A percentile compares a stretch with the other conserved stretches of the same genome.
phyloP scores from a whole-genome alignment of 2,329 filamentous ascomycete genomes.

The Fusarium tjaetaba region DNA sequence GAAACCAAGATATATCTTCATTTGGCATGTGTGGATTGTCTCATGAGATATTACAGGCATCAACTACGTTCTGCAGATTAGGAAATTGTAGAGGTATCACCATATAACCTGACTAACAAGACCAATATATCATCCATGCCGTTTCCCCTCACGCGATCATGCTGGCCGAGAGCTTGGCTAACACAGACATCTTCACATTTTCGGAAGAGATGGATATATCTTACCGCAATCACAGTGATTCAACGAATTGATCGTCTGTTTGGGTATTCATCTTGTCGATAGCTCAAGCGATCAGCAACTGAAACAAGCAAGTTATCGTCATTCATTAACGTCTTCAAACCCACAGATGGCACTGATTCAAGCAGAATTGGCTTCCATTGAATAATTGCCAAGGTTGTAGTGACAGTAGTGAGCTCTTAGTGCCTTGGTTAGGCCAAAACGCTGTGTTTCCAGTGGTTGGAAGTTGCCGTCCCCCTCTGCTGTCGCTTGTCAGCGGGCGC shows the following conservation, averaged over 20 bases:
- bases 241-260: too few species aligned
- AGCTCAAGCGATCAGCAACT: neutral
- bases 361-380: neutral
- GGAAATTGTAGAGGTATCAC: neutral
- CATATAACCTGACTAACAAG: neutral
- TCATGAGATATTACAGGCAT: neutral
- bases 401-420: constrained; percentile 5
- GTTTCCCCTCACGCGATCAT: constrained; percentile 24
- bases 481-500: constrained; percentile 10
- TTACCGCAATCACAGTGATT: neutral
- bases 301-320: neutral
- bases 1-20: too few species aligned
- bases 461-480: constrained; percentile 21
- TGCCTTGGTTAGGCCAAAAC: constrained; percentile 10
- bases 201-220: neutral
- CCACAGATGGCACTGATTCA: neutral
- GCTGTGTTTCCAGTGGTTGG: constrained; percentile 21
- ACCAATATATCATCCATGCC: neutral
- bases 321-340: neutral
- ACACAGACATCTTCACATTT: neutral
- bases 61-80: neutral
- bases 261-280: neutral
- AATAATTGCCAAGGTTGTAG: constrained; percentile 11
- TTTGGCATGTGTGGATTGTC: neutral
- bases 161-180: constrained; percentile 9